Conservation (phyloP, 2,329 filamentous ascomycete genomes). For the Aspergillus terreus region DNA sequence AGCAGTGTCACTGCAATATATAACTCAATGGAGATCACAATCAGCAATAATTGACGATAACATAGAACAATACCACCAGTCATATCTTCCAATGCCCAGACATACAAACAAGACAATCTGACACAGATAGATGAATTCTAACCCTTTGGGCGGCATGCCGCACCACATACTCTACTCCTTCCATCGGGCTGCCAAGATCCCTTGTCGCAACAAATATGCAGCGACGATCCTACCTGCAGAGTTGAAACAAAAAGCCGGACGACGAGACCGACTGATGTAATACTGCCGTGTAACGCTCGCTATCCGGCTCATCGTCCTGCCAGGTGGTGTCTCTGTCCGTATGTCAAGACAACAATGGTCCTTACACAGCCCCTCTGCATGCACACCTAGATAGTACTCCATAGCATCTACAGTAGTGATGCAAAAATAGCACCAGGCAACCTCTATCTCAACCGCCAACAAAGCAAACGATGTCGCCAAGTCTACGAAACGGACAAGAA, state of each 20-base stretch:
- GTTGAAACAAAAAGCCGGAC: background rate
- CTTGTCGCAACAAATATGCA: slow-evolving; percentile 1
- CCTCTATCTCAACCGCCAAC: background rate
- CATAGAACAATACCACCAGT: too few species aligned
- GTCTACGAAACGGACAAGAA: background rate
- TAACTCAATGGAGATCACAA: too few species aligned
- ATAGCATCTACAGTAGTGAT: too few species aligned
- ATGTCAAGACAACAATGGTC: too few species aligned
- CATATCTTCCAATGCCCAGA: background rate
- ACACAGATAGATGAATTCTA: background rate
- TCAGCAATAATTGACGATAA: too few species aligned
- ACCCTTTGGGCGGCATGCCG: background rate
- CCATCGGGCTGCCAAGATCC: background rate
- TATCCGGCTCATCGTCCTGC: background rate
- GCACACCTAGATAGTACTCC: too few species aligned
- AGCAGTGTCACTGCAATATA: too few species aligned
- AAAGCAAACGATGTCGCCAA: background rate
- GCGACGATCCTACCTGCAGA: background rate
- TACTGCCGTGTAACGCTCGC: background rate
- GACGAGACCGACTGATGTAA: background rate
- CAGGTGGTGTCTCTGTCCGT: background rate
- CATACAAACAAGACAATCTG: background rate
- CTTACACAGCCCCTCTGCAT: too few species aligned
- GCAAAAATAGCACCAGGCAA: too few species aligned
- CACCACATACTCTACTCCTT: background rate